phyloP scores from a whole-genome alignment of 768 basidiomycete species.

The Leucosporidium creatinivorum region DNA sequence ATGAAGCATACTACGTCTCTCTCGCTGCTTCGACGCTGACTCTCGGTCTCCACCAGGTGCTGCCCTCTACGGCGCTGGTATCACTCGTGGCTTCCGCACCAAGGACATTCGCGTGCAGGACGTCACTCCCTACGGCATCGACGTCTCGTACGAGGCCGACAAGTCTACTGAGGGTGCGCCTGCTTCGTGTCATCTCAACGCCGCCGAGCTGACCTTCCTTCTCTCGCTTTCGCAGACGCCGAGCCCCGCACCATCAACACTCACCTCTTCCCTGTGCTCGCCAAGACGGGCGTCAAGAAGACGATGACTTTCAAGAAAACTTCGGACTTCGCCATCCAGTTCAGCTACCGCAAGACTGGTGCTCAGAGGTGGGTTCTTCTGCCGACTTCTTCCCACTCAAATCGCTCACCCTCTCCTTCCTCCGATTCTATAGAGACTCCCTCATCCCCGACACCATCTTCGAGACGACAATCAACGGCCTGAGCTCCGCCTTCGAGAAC shows the following conservation, averaged over 20 bases:
- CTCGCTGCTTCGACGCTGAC: conserved; percentile 1
- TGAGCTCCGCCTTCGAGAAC: conserved; percentile 69
- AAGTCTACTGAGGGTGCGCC: conserved; percentile 1
- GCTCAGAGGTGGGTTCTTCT: conserved; percentile 41
- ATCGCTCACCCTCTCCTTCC: not conserved
- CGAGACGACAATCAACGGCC: conserved; percentile 63
- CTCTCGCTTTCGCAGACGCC: conserved; percentile 1
- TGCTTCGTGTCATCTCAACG: not conserved
- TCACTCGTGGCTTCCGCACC: conserved; percentile 86
- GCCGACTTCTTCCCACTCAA: not conserved
- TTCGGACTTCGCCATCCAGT: conserved; percentile 68
- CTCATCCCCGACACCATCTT: conserved; percentile 47
- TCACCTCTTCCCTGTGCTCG: conserved; percentile 66
- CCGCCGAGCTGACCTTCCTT: not conserved
- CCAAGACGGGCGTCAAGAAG: conserved; percentile 74
- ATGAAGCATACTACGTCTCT: no score
- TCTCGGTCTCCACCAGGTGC: conserved; percentile 50
- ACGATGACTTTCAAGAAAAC: conserved; percentile 76
- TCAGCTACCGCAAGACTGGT: conserved; percentile 64
- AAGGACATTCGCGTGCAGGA: conserved; percentile 85
- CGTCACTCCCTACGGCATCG: conserved; percentile 46
- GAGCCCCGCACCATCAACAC: conserved; percentile 66
- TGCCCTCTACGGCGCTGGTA: conserved; percentile 79
- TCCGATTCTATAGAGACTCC: conserved; percentile 2
- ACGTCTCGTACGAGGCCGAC: conserved; percentile 30